Evolutionary conservation across 73 alveolate genomes (phyloP).

Genomic region (Tetrahymena borealis): DNA sequence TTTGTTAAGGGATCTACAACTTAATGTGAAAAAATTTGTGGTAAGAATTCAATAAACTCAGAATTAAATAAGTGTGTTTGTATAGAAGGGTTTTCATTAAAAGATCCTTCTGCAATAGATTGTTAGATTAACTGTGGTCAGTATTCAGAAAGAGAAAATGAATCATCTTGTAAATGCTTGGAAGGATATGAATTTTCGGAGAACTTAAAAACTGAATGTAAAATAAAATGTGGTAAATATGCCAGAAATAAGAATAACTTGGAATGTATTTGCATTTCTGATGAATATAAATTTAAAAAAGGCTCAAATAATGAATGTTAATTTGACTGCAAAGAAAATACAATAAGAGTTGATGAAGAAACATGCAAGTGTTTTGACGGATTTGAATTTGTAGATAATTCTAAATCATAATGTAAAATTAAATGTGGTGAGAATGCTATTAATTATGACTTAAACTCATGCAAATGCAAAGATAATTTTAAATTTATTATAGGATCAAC

Average conservation of each 20-base stretch:
- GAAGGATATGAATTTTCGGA: background rate
- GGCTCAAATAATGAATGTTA: background rate
- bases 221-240: background rate
- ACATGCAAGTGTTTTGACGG: background rate
- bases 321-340: background rate
- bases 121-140: background rate
- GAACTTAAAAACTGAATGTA: background rate
- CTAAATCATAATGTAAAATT: background rate
- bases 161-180: background rate
- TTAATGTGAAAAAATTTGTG: background rate
- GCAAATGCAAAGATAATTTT: background rate
- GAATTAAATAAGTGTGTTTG: background rate
- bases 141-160: background rate
- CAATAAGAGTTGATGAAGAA: background rate
- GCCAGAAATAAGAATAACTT: background rate
- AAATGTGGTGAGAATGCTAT: background rate
- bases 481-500: background rate
- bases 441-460: background rate
- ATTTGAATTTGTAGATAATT: background rate
- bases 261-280: background rate
- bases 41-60: background rate
- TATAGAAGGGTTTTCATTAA: background rate
- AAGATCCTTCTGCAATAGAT: background rate
- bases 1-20: background rate
- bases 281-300: background rate